phyloP scores from a whole-genome alignment of 1,139 yeast species.

The Scheffersomyces parashehatae region DNA sequence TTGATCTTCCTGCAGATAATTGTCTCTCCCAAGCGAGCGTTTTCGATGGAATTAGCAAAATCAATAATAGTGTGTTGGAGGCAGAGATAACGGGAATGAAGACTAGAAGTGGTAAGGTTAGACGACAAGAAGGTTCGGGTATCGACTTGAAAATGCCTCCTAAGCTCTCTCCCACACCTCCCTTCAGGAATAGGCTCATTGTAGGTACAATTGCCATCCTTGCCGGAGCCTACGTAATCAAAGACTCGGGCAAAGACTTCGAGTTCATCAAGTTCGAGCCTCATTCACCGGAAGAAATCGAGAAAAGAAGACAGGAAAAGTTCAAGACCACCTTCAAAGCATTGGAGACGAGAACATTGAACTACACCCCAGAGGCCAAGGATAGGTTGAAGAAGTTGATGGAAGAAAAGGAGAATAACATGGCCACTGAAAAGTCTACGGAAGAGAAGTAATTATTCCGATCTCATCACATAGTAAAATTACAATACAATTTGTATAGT shows the following conservation, averaged over 20 bases:
- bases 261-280: conserved; percentile 43
- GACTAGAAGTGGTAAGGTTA: too few relatives aligned
- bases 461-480: too few relatives aligned
- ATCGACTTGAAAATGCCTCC: neutral
- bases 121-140: too few relatives aligned
- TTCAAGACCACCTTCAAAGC: conserved; percentile 31
- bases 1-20: too few relatives aligned
- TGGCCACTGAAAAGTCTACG: neutral
- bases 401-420: conserved; percentile 18
- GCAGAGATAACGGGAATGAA: too few relatives aligned
- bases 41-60: too few relatives aligned
- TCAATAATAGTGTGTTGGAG: too few relatives aligned
- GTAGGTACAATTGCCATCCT: conserved; percentile 40
- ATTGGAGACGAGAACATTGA: conserved; percentile 40
- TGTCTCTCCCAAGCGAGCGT: too few relatives aligned
- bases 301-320: conserved; percentile 36
- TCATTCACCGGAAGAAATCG: conserved; percentile 41
- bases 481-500: too few relatives aligned
- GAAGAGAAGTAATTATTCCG: too few relatives aligned
- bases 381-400: conserved; percentile 26
- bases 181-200: conserved; percentile 32
- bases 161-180: conserved; percentile 32
- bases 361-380: conserved; percentile 48
- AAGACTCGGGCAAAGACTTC: conserved; percentile 41
- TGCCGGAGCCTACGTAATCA: conserved; percentile 35